A percentile compares a stretch with the other conserved stretches of the same genome.
Conservation (phyloP, 2,329 filamentous ascomycete genomes). For the Colletotrichum ledebouriae region DNA sequence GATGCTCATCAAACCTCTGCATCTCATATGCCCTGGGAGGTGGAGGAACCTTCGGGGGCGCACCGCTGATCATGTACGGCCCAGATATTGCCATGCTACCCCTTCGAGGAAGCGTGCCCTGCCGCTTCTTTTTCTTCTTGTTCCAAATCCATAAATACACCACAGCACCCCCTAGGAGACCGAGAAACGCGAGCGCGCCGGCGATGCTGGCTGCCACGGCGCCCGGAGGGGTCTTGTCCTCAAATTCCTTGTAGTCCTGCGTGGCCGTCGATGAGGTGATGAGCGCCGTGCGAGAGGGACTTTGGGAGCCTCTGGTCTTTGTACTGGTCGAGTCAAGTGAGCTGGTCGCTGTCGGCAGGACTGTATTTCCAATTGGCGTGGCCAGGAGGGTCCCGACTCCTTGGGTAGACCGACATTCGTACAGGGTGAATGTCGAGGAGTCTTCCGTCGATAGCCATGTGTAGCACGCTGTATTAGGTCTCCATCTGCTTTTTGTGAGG, state of each 20-base stretch:
- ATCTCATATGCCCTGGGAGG: neutral
- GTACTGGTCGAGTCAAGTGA: neutral
- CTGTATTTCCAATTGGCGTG: neutral
- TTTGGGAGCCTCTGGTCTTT: neutral
- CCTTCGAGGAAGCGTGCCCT: neutral
- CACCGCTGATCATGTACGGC: slow-evolving; percentile 9
- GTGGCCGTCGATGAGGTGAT: neutral
- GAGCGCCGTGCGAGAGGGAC: neutral
- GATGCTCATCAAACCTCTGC: neutral
- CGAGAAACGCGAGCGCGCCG: slow-evolving; percentile 30
- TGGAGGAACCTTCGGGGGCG: slow-evolving; percentile 3
- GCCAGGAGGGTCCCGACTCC: slow-evolving; percentile 1
- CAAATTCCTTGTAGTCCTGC: neutral
- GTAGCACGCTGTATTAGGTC: slow-evolving; percentile 1
- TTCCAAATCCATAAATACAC: slow-evolving; percentile 13
- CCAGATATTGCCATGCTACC: neutral
- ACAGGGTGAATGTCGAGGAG: slow-evolving; percentile 5
- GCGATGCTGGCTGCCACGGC: slow-evolving; percentile 20
- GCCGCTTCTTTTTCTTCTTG: slow-evolving; percentile 6
- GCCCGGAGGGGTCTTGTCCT: neutral
- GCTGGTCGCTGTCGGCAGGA: neutral
- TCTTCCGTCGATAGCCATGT: slow-evolving; percentile 2
- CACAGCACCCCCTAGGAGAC: neutral
- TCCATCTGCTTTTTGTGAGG: neutral
- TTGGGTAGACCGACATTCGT: neutral